Evolutionary conservation across 495 filamentous ascomycete genomes (phyloP).

Genomic region (Annulohypoxylon stygium): DNA sequence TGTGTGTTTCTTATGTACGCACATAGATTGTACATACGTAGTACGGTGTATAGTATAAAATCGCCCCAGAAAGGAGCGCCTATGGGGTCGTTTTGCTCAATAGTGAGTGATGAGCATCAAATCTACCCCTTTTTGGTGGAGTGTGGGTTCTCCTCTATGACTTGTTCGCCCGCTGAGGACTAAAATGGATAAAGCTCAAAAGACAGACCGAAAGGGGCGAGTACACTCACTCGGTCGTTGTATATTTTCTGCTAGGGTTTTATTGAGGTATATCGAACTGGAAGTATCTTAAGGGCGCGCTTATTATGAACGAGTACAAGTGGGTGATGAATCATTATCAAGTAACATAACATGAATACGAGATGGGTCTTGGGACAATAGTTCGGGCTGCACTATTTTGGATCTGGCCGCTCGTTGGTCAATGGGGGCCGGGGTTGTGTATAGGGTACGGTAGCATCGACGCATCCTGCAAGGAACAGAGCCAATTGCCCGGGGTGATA

Average conservation of each 20-base stretch:
- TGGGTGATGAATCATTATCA: conserved; percentile 32
- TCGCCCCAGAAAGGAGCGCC: conserved; percentile 14
- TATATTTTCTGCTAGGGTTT: conserved; percentile 28
- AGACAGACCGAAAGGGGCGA: conserved; percentile 27
- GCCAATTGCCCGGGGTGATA: conserved; percentile 28
- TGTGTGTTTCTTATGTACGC: not conserved
- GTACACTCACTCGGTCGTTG: not conserved
- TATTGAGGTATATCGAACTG: not conserved
- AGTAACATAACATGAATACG: conserved; percentile 43
- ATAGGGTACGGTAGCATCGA: conserved; percentile 36
- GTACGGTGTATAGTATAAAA: conserved; percentile 2
- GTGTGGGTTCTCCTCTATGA: conserved; percentile 42
- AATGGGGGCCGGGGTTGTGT: conserved; percentile 38
- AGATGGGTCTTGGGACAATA: conserved; percentile 48
- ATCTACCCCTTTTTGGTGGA: conserved; percentile 23
- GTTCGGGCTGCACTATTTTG: conserved; percentile 42
- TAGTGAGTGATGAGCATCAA: conserved; percentile 40
- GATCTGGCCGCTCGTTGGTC: conserved; percentile 41
- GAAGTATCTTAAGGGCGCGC: conserved; percentile 18
- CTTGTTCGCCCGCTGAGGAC: conserved; percentile 12
- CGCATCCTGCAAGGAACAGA: conserved; percentile 48
- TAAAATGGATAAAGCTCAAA: conserved; percentile 7
- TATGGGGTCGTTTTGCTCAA: conserved; percentile 23
- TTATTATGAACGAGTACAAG: conserved; percentile 31
- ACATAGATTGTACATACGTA: not conserved